These are phyloP conservation scores for Grifola frondosa DNA, from an alignment of 1,284 basidiomycete species.

Conservation along the genomic window DNA sequence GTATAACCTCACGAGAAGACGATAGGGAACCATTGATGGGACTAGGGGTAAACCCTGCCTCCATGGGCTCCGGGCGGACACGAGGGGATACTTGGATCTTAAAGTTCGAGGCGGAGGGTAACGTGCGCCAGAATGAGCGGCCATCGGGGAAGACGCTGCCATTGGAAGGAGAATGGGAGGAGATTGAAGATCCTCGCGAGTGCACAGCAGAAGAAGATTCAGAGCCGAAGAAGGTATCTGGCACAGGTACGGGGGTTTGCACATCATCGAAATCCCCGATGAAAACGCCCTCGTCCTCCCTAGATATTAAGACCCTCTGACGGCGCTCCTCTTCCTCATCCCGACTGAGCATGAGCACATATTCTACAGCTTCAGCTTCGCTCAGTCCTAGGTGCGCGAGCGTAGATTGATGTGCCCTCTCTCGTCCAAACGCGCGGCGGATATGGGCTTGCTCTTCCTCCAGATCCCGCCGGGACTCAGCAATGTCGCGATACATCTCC, in stretches of 20 bases:
- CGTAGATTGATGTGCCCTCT: constrained; percentile 55
- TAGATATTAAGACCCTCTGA: constrained; percentile 11
- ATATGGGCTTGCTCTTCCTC: constrained; percentile 44
- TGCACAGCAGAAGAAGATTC: constrained; percentile 10
- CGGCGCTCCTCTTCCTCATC: constrained; percentile 59
- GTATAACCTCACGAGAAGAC: constrained; percentile 5
- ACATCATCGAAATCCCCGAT: constrained; percentile 55
- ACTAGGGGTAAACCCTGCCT: constrained; percentile 31
- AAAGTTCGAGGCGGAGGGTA: constrained; percentile 23
- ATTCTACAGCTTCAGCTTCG: constrained; percentile 79
- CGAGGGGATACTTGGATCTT: constrained; percentile 40
- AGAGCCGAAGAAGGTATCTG: constrained; percentile 19
- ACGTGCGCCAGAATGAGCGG: constrained; percentile 17
- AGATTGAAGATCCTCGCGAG: constrained; percentile 18
- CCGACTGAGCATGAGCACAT: constrained; percentile 82
- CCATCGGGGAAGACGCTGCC: constrained; percentile 12
- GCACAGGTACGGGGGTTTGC: constrained; percentile 24
- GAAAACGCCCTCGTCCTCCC: constrained; percentile 55
- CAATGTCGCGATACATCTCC: constrained; percentile 65
- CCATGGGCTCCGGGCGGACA: constrained; percentile 34
- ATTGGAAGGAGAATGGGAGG: constrained; percentile 13
- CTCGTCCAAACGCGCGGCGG: constrained; percentile 43
- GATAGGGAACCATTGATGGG: constrained; percentile 10
- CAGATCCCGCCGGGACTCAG: constrained; percentile 55
- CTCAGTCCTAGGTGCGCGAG: constrained; percentile 69